Base-by-base conservation (phyloP, 495 filamentous ascomycete genomes). In the Talaromyces stipitatus region DNA sequence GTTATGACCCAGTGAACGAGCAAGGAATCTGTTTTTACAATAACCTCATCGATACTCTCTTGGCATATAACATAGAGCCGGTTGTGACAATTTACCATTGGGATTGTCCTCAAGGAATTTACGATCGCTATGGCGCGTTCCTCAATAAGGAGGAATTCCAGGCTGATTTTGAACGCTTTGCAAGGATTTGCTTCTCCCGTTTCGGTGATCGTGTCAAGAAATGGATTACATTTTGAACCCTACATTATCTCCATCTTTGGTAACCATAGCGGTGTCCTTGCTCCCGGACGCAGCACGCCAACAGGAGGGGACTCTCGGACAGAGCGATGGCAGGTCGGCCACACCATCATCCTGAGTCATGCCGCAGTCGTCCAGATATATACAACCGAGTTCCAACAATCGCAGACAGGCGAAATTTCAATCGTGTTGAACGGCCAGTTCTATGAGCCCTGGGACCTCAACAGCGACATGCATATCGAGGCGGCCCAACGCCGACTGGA, bases 151-250 rank as follows among this genome's bases (percentile, higher is more conserved):
- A 54, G 5, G 51, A 54, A 29, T 54, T 29, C 10, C 51, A 54
- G 18, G 14, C n/a, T 10, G 51, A 54, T 29, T 54, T 54, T 54
- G 51, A 54, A 11, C 51, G 29, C 16, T 54, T 38, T 16, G 51
- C 51, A 10, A n/a, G 32, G 32, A 36, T 54, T 10, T 54, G 51
- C 29, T 54, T 38, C 38, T 28, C 36, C 20, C 28, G 51, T 10
- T 54, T 54, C 22, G 51, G 51, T 12, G 51, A 54, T 29, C 28
- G 51, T 20, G 51, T 54, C 23, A 54, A 38, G 29, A 54, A 54
- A 16, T 54, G 51, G 51, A 54, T 54, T 26, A 54, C 51, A 24
- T n/a, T 54, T 8, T 38, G 51, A 54, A 22, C 51, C 51, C n/a
- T 54, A 29, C 29, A 36, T 54, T 1, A 11, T 36, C 22, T 54